Evolutionary conservation across 257 asterid genomes (phyloP), one percentile per base, ranked within the genome.

Genomic region (Fraxinus anomala): DNA sequence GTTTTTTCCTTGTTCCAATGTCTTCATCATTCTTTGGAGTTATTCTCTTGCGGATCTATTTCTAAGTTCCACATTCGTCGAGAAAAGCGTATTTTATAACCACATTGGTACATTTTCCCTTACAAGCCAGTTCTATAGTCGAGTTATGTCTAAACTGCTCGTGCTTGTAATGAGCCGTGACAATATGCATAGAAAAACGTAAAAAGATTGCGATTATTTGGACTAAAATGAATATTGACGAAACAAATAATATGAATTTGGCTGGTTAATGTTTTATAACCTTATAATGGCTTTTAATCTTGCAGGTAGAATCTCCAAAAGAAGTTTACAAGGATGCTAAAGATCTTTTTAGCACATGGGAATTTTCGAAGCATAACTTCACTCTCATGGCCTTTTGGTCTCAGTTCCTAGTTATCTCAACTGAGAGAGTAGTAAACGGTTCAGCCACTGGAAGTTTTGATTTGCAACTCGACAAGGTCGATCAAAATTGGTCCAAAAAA

Each of bases 311-410:
- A 77, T 73, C 72, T 51, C 90, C 90, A 49, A 36, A 54, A 11
- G 74, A 12, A 75, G 30, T 66, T 5, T 61, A 76, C 36, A 82
- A 76, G 65, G 86, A 83, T 7, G 40, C 74, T 0, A 85, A 75
- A 3, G 76, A 81, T 36, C 40, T 70, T 40, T 70, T 68, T 81
- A n/a, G 81, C 33, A 78, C 77, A 28, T 89, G 91, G 93, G 79
- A 80, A 39, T 89, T 85, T 69, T 75, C 82, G 1, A 34, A 74
- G 1, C 86, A 86, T 19, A 76, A 85, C 40, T 87, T 87, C 85
- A 87, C 84, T 0, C 73, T 89, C 4, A 73, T 69, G 82, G 82
- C 70, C 11, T 23, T 86, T 21, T 82, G 92, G 89, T 86, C 94
- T 4, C 83, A 76, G 36, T 89, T 87, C 80, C 86, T 89, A 1